Evolutionary conservation across 176 grass and related monocot species (phyloP).

Genomic region (Oryza brachyantha): DNA sequence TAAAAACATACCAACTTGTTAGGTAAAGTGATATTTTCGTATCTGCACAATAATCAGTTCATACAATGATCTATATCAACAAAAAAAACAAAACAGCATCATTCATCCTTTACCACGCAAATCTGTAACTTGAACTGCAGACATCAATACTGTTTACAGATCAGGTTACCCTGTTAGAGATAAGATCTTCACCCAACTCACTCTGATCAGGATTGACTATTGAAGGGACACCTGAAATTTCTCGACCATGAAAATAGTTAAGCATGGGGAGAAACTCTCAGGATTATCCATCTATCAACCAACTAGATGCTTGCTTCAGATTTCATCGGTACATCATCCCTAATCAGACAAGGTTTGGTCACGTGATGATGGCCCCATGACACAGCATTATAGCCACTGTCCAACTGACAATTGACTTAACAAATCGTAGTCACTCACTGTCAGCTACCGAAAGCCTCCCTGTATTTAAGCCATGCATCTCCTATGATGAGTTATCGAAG

Average conservation of each 20-base stretch:
- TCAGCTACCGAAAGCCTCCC: neutral
- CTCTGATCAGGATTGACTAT: neutral
- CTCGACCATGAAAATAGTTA: slow-evolving; percentile 11
- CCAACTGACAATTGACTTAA: slow-evolving; percentile 23
- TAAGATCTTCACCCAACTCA: neutral
- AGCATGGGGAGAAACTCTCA: neutral
- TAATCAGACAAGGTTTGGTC: slow-evolving; percentile 21
- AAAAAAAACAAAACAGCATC: neutral
- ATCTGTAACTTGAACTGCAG: neutral
- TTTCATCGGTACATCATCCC: neutral
- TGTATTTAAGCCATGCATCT: slow-evolving; percentile 30
- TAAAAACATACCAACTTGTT: too few relatives aligned
- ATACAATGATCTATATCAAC: neutral
- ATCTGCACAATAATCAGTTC: neutral
- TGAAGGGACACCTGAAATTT: slow-evolving; percentile 12
- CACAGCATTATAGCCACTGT: slow-evolving; percentile 2
- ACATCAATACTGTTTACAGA: neutral
- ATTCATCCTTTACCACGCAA: neutral
- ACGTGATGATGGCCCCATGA: slow-evolving; percentile 37
- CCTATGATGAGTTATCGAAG: neutral
- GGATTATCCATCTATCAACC: slow-evolving; percentile 13
- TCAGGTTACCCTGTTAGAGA: slow-evolving; percentile 6
- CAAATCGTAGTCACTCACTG: slow-evolving; percentile 2
- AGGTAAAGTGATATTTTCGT: too few relatives aligned
- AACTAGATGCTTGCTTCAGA: neutral